Base-by-base conservation (phyloP, 129 eudicot genomes). In the Flaveria bidentis region DNA sequence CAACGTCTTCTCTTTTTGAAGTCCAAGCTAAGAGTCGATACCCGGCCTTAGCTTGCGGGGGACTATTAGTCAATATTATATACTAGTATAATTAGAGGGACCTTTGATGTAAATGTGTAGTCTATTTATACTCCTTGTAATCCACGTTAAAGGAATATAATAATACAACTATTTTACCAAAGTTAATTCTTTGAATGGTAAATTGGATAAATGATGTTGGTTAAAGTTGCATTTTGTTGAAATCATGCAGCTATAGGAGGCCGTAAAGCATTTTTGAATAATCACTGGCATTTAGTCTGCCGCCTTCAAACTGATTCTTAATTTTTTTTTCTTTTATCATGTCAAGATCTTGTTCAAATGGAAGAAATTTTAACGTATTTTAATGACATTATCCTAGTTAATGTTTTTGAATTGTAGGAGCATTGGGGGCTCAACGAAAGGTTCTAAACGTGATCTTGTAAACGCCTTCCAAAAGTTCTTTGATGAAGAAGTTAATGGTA, bases 351-450 rank as follows among this genome's bases (percentile, higher is more conserved):
- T 33, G 67, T 56, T 20, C 2, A 14, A 39, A 41, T 15, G 20
- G 67, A 55, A 73, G 47, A 22, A 13, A 39, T 41, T 17, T 42
- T 9, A 47, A 4, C 72, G 18, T 67, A 67, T 4, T 36, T 0
- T 36, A 5, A 36, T 36, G 57, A 58, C 47, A 58, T 58, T 16
- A n/a, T 71, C 16, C 53, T 76, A 44, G 12, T 66, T 26, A 13
- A 33, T 42, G 49, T 78, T 71, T 75, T 55, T 71, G 55, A 78
- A 71, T 49, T 86, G 80, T 77, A 93, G 98, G 91, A 82, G 84
- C 69, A 58, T 77, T 22, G 97, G 98, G 65, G 80, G 76, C 74
- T 83, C 97, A 41, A 81, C 85, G 45, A 86, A 79, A 87, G 98
- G 97, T 61, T 36, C 83, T 51, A 93, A 93, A 50, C 76, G 60